Conservation (phyloP, 1,139 yeast species). For the Suhomyces terraborum region DNA sequence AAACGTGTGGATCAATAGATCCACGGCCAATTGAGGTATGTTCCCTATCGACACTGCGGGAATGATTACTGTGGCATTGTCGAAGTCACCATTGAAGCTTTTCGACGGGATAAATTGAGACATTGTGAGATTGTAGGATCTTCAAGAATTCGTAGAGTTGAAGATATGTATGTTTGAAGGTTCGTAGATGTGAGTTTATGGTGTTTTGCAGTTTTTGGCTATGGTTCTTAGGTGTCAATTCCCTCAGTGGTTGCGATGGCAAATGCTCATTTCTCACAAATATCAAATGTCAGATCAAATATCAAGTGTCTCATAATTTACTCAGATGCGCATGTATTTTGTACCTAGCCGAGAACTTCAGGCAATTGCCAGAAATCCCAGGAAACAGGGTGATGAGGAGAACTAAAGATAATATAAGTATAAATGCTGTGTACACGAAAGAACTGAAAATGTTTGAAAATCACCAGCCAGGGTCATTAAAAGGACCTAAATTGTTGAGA, state of each 20-base stretch:
- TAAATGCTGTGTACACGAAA: conserved; percentile 2
- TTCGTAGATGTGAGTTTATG: too few species aligned
- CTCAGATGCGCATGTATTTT: conserved; percentile 1
- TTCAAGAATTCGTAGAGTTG: background rate
- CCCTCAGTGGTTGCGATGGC: too few species aligned
- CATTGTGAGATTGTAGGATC: too few species aligned
- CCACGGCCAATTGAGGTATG: conserved; percentile 81
- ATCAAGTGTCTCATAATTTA: background rate
- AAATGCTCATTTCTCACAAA: too few species aligned
- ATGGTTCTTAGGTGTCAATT: background rate
- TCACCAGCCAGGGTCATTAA: conserved; percentile 16
- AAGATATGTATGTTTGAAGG: background rate
- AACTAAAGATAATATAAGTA: conserved; percentile 1
- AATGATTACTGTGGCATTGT: conserved; percentile 55
- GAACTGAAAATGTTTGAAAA: conserved; percentile 2
- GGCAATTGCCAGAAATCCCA: background rate
- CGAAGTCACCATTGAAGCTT: conserved; percentile 35
- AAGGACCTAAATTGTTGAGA: conserved; percentile 13
- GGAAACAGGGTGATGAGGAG: background rate
- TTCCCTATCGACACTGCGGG: conserved; percentile 89
- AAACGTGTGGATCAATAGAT: conserved; percentile 67
- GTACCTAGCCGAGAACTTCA: background rate
- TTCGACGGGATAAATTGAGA: background rate
- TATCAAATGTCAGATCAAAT: too few species aligned
- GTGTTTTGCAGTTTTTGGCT: too few species aligned